A percentile compares a stretch with the other conserved stretches of the same genome.
Conservation (phyloP, 352 stramenopile genomes). For the Phytophthora sp. region DNA sequence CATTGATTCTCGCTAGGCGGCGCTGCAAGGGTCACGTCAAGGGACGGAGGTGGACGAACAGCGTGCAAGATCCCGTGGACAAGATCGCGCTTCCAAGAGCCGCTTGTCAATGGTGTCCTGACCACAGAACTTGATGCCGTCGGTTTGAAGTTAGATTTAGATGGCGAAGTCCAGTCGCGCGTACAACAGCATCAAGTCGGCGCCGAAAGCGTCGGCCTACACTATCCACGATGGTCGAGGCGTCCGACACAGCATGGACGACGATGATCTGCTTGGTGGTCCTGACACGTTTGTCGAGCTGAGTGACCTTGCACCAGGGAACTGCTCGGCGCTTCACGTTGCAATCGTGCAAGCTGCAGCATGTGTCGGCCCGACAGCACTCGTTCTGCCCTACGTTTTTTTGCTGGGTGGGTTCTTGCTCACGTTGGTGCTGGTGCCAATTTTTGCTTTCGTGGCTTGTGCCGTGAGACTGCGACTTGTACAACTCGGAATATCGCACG, state of each 20-base stretch:
- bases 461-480: constrained; percentile 39
- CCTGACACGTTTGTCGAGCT: constrained; percentile 52
- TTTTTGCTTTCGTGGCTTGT: constrained; percentile 41
- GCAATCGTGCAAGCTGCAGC: constrained; percentile 39
- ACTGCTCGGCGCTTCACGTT: constrained; percentile 38
- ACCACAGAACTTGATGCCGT: not conserved
- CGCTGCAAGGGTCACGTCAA: not conserved
- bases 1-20: not conserved
- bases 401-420: constrained; percentile 53
- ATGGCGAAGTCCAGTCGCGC: constrained; percentile 16
- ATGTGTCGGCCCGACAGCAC: constrained; percentile 41
- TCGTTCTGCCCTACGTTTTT: constrained; percentile 49
- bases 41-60: constrained; percentile 10
- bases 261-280: constrained; percentile 55
- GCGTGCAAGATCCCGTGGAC: constrained; percentile 12
- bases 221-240: constrained; percentile 38
- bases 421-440: constrained; percentile 39
- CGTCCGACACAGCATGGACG: constrained; percentile 6
- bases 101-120: not conserved
- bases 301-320: constrained; percentile 42
- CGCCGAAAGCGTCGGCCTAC: constrained; percentile 35
- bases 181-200: constrained; percentile 14
- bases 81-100: constrained; percentile 24
- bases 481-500: constrained; percentile 50
- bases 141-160: not conserved